Conservation (phyloP, 2,329 filamentous ascomycete genomes). For the Sclerotinia nivalis region DNA sequence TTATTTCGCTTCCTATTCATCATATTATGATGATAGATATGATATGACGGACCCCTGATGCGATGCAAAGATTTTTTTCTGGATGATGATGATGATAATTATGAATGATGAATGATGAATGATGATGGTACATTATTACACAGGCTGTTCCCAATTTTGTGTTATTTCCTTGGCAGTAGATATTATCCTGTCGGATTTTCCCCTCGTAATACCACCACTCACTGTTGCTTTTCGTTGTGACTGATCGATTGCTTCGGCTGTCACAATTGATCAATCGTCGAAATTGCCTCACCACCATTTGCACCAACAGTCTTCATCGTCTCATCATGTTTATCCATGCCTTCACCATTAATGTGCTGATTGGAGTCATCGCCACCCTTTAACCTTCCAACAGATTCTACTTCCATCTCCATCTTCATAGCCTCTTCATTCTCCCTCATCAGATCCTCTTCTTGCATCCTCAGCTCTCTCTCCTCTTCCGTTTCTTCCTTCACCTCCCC, state of each 20-base stretch:
- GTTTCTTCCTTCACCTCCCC: constrained; percentile 26
- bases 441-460: constrained; percentile 34
- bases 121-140: neutral
- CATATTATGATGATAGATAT: neutral
- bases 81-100: neutral
- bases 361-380: neutral
- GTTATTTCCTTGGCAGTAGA: neutral
- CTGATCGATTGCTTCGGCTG: neutral
- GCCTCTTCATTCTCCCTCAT: constrained; percentile 40
- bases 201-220: too few relatives aligned
- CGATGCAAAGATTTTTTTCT: constrained; percentile 7
- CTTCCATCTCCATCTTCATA: constrained; percentile 36
- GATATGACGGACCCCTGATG: neutral
- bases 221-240: neutral
- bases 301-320: neutral
- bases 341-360: neutral
- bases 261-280: neutral
- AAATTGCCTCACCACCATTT: neutral
- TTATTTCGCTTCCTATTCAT: neutral
- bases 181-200: neutral
- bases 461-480: constrained; percentile 32
- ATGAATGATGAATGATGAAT: neutral
- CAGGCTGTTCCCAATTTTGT: neutral
- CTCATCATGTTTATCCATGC: neutral
- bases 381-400: constrained; percentile 65